Evolutionary conservation across 352 stramenopile species (phyloP).

Genomic region (Phytophthora nicotianae): DNA sequence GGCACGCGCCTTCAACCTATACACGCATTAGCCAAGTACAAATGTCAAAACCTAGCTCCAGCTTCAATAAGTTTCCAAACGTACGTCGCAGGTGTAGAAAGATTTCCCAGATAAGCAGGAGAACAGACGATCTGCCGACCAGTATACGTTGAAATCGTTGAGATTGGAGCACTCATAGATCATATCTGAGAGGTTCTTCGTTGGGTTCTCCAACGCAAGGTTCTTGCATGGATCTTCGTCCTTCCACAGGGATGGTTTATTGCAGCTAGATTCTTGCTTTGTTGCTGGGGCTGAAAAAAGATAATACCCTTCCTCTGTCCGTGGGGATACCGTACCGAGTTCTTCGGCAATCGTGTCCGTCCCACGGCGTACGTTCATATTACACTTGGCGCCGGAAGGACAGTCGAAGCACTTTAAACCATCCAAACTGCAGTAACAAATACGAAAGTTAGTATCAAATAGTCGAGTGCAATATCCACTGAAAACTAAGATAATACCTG

Average conservation of each 20-base stretch:
- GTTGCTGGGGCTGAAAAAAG: constrained; percentile 56
- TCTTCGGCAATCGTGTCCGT: constrained; percentile 53
- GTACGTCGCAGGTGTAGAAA: constrained; percentile 75
- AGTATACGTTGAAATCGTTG: constrained; percentile 56
- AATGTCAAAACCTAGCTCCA: not conserved
- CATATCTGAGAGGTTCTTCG: constrained; percentile 34
- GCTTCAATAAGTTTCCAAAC: not conserved
- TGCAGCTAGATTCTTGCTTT: constrained; percentile 36
- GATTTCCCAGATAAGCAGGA: constrained; percentile 55
- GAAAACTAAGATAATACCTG: constrained; percentile 28
- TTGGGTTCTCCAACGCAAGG: constrained; percentile 20
- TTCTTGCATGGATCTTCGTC: constrained; percentile 55
- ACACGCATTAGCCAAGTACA: not conserved
- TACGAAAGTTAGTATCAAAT: not conserved
- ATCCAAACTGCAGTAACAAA: constrained; percentile 47
- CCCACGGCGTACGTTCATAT: constrained; percentile 54
- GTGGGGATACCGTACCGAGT: constrained; percentile 54
- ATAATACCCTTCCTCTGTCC: constrained; percentile 62
- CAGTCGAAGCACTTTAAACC: constrained; percentile 61
- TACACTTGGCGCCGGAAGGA: constrained; percentile 51
- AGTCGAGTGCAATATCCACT: not conserved
- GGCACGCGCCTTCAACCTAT: constrained; percentile 54
- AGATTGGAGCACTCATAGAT: constrained; percentile 46
- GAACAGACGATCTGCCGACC: constrained; percentile 60
- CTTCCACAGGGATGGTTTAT: constrained; percentile 46